Percentiles rank a stretch among this genome's conserved stretches.
Conservation (phyloP, 1,139 yeast species). For the Protomyces gravidus region DNA sequence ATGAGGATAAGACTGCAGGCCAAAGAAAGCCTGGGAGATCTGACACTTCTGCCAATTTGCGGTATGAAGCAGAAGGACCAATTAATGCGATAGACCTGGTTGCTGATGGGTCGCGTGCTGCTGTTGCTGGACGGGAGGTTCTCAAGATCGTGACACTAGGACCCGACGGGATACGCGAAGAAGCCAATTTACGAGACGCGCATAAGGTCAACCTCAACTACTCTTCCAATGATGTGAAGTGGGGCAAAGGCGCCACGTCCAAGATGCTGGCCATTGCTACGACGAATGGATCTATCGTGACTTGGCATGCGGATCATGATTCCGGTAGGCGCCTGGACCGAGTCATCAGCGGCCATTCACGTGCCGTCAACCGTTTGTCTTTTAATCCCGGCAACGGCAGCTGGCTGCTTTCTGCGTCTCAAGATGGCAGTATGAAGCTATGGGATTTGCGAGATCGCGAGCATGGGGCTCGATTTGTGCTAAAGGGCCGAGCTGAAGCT, state of each 20-base stretch:
- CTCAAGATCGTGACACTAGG: conserved; percentile 38
- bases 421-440: conserved; percentile 79
- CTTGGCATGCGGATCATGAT: conserved; percentile 31
- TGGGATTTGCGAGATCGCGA: conserved; percentile 49
- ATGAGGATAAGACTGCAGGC: neutral
- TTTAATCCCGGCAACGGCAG: conserved; percentile 58
- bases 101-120: conserved; percentile 13
- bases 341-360: conserved; percentile 58
- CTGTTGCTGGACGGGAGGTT: conserved; percentile 31
- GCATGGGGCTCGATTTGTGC: conserved; percentile 38
- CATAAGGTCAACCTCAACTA: conserved; percentile 32
- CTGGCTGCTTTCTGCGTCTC: conserved; percentile 74
- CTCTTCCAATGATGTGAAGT: conserved; percentile 38
- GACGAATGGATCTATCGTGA: conserved; percentile 33
- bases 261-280: conserved; percentile 34
- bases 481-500: conserved; percentile 50
- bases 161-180: conserved; percentile 32
- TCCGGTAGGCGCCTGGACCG: conserved; percentile 18
- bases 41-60: neutral
- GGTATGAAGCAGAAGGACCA: conserved; percentile 3
- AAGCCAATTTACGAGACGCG: conserved; percentile 33
- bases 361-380: conserved; percentile 77
- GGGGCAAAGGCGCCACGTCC: conserved; percentile 40
- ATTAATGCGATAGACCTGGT: conserved; percentile 23
- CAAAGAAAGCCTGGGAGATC: neutral